A percentile compares a stretch with the other conserved stretches of the same genome.
These are phyloP conservation scores for Petasospora rhodanensis DNA, from an alignment of 1,139 yeast species.

Conservation along the genomic window DNA sequence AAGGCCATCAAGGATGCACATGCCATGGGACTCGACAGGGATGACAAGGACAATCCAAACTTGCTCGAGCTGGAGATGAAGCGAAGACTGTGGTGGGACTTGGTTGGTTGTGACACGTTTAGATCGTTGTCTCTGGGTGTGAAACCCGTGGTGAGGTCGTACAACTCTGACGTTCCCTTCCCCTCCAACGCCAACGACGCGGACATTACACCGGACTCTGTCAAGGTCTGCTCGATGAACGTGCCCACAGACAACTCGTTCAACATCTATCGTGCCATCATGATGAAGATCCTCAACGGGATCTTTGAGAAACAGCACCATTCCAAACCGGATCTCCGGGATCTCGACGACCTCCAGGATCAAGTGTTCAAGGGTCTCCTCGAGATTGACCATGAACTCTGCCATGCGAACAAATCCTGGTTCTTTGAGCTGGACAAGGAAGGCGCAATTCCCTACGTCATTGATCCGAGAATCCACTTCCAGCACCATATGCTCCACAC, in stretches of 20 bases:
- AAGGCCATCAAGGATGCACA: constrained; percentile 27
- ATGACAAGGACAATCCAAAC: constrained; percentile 22
- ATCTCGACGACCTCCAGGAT: constrained; percentile 17
- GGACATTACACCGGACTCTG: constrained; percentile 23
- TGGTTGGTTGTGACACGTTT: constrained; percentile 31
- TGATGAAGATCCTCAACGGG: constrained; percentile 28
- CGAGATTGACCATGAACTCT: constrained; percentile 25
- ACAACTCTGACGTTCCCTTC: constrained; percentile 27
- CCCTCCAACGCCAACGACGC: constrained; percentile 29
- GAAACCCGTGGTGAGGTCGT: constrained; percentile 27
- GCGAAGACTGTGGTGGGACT: constrained; percentile 33
- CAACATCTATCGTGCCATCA: constrained; percentile 25
- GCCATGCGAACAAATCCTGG: constrained; percentile 25
- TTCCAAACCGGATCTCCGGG: constrained; percentile 7
- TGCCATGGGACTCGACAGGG: constrained; percentile 25
- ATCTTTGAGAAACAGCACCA: constrained; percentile 22
- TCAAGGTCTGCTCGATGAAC: constrained; percentile 17
- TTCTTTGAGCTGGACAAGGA: constrained; percentile 24
- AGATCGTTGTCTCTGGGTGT: constrained; percentile 28
- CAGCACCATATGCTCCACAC: constrained; percentile 29
- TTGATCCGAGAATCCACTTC: constrained; percentile 24
- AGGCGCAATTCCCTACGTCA: constrained; percentile 22
- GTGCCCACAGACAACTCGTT: constrained; percentile 28
- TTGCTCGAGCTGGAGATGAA: constrained; percentile 28
- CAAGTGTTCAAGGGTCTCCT: constrained; percentile 21